These are phyloP conservation scores for Linanthus parryae DNA, from an alignment of 148 eudicot species.

Conservation along the genomic window DNA sequence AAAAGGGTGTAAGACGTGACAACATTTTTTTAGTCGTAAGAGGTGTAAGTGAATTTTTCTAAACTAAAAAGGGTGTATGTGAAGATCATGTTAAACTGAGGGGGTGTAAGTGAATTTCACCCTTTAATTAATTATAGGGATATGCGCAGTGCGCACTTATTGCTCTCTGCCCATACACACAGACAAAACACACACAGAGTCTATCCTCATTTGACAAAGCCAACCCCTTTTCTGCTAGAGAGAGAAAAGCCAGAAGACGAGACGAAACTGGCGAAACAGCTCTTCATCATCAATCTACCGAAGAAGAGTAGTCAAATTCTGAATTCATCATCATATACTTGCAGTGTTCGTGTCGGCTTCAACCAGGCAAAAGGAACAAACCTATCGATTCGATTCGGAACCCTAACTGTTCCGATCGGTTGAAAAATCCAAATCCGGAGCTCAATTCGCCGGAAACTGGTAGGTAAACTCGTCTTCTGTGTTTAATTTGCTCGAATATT, in stretches of 20 bases:
- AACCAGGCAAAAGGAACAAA: background rate
- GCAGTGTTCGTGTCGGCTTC: conserved; percentile 15
- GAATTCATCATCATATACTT: background rate
- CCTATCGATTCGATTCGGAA: background rate
- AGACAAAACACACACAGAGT: background rate
- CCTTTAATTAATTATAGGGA: too few species aligned
- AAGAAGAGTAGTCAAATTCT: too few species aligned
- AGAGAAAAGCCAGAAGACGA: too few species aligned
- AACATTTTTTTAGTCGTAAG: too few species aligned
- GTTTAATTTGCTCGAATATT: background rate
- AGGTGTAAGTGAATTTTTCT: too few species aligned
- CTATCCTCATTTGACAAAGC: background rate
- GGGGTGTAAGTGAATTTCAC: too few species aligned
- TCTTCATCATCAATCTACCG: too few species aligned
- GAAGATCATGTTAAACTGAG: too few species aligned
- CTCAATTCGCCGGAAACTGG: background rate
- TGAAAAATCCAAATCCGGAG: background rate
- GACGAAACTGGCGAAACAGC: too few species aligned
- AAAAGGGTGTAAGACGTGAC: too few species aligned
- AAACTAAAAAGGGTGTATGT: too few species aligned
- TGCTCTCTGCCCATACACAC: background rate
- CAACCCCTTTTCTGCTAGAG: background rate
- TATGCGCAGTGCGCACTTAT: background rate
- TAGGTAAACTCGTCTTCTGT: background rate
- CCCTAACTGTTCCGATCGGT: background rate